Percentiles rank a stretch among this genome's conserved stretches.
Evolutionary conservation across 75 land plant genomes (phyloP).

Genomic region (Cunninghamia lanceolata): DNA sequence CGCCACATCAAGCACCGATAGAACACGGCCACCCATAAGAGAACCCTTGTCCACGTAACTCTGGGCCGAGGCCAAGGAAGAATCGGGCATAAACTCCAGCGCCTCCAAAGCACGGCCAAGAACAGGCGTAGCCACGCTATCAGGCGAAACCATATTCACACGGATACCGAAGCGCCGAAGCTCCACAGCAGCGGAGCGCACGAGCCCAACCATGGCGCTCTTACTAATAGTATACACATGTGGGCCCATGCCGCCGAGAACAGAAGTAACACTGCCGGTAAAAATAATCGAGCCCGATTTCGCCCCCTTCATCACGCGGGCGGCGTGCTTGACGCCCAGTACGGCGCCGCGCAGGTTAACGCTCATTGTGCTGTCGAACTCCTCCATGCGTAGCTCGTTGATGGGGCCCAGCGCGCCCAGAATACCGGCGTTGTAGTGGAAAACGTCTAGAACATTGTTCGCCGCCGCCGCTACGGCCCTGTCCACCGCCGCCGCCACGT

Average conservation of each 20-base stretch:
- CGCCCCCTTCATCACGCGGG: conserved; percentile 43
- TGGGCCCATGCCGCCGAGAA: conserved; percentile 40
- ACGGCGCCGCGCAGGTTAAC: conserved; percentile 59
- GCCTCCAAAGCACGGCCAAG: conserved; percentile 7
- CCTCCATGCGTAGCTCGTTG: conserved; percentile 12
- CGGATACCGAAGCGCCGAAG: conserved; percentile 62
- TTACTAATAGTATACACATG: conserved; percentile 49
- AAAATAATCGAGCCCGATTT: conserved; percentile 32
- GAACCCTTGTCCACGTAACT: conserved; percentile 15
- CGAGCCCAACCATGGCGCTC: conserved; percentile 55
- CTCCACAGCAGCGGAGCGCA: conserved; percentile 43
- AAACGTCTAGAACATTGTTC: conserved; percentile 39
- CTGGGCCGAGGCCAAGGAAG: conserved; percentile 6
- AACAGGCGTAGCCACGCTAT: conserved; percentile 50
- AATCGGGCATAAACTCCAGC: conserved; percentile 8
- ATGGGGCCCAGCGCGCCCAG: conserved; percentile 35
- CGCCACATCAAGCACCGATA: conserved; percentile 22
- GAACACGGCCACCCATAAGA: conserved; percentile 6
- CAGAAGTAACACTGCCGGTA: conserved; percentile 50
- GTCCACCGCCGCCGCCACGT: conserved; percentile 44
- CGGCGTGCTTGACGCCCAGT: conserved; percentile 60
- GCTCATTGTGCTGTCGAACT: conserved; percentile 42
- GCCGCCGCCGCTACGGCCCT: conserved; percentile 15
- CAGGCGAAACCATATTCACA: conserved; percentile 71
- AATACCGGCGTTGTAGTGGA: conserved; percentile 68